Percentiles rank a stretch among this genome's conserved stretches.
Conservation (phyloP, 1,139 yeast genomes). For the Wickerhamiella infanticola region DNA sequence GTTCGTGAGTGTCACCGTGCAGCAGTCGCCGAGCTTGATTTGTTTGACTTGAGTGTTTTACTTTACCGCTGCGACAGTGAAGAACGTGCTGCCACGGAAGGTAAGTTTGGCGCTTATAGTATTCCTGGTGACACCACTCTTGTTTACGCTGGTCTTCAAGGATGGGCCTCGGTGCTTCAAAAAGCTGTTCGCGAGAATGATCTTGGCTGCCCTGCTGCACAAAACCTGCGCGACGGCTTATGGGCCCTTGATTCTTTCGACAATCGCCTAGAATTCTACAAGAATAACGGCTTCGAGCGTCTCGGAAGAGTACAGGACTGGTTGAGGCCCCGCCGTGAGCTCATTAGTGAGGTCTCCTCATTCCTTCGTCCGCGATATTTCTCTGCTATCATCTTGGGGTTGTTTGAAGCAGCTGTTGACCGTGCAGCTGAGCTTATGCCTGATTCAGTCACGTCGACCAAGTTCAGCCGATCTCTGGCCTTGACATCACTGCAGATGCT, state of each 20-base stretch:
- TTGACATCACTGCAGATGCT: constrained; percentile 80
- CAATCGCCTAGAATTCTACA: constrained; percentile 44
- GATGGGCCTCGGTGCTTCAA: constrained; percentile 66
- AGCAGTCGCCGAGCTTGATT: constrained; percentile 44
- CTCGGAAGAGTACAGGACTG: constrained; percentile 45
- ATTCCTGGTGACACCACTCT: constrained; percentile 61
- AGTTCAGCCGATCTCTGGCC: constrained; percentile 66
- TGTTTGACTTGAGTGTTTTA: constrained; percentile 60
- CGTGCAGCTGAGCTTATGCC: constrained; percentile 48
- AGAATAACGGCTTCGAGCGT: constrained; percentile 28
- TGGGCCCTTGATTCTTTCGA: constrained; percentile 83
- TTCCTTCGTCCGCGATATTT: constrained; percentile 78
- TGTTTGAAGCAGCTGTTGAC: constrained; percentile 65
- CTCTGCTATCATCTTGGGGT: constrained; percentile 60
- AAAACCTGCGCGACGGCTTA: constrained; percentile 62
- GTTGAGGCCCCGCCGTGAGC: constrained; percentile 42
- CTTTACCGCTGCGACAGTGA: constrained; percentile 73
- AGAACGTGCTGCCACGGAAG: constrained; percentile 67
- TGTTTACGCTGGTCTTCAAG: constrained; percentile 83
- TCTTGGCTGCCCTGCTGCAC: constrained; percentile 68
- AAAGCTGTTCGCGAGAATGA: constrained; percentile 53
- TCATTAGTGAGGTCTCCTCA: constrained; percentile 49
- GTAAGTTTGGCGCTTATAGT: constrained; percentile 47
- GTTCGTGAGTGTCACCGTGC: constrained; percentile 60
- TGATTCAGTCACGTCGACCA: constrained; percentile 44